Base-by-base conservation (phyloP, 768 basidiomycete species). In the Mycena olivaceomarginata region DNA sequence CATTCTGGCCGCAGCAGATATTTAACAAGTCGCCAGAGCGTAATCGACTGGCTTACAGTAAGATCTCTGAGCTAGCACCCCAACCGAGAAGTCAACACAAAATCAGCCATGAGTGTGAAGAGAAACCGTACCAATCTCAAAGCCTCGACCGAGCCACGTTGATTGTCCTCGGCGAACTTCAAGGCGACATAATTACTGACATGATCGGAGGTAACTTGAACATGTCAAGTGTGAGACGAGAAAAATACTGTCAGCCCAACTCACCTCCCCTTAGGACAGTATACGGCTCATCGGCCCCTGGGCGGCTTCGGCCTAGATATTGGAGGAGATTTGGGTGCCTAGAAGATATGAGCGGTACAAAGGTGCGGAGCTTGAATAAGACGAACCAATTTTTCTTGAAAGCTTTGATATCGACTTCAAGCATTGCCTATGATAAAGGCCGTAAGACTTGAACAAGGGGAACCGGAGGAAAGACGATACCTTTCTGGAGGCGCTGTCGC, bases 301-400 rank as follows among this genome's bases (percentile, higher is more conserved):
- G 71, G 15, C 9, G 39, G 41, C 76, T 77, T 73, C 76, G 56
- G 12, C 76, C 76, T 16, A 72, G 11, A 51, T 62, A 77, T 57
- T 77, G 76, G 20, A 73, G 57, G 15, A 72, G 66, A 45, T 77
- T 72, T 15, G 64, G 18, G 18, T 77, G 66, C 76, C 76, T 77
- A 45, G 31, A 40, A 51, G 12, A 31, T 56, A 25, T 67, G 25
- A 67, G 25, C 4, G 15, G 13, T 11, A 8, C 18, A 18, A 10
- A 11, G 12, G 18, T 40, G 20, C 15, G 10, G 18, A n/a, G 15
- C 45, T 4, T 2, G 25, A 69, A 56, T 25, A 4, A 6, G 5
- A 51, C 66, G 8, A 13, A 77, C 76, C 76, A 77, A 64, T 60
- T 22, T 45, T 56, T 31, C 41, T 77, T 77, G 59, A 77, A 77